These are phyloP conservation scores for Rhododendron williamsianum DNA, from an alignment of 148 eudicot genomes.

Conservation along the genomic window DNA sequence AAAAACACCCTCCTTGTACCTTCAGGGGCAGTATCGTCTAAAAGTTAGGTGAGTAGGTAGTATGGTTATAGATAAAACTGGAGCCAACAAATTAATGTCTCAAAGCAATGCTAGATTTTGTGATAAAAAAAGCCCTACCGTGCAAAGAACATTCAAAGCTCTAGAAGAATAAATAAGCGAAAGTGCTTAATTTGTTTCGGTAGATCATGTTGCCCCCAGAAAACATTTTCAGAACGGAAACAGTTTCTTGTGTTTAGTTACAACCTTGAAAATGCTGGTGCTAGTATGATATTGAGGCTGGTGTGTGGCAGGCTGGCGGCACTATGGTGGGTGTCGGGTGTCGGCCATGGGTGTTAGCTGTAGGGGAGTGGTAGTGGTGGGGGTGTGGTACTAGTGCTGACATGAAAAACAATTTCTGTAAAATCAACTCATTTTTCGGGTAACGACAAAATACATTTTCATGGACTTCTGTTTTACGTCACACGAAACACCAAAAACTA, in stretches of 20 bases:
- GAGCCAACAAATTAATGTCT: background rate
- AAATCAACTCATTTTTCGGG: background rate
- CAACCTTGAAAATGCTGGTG: background rate
- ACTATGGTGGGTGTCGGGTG: background rate
- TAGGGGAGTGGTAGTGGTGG: background rate
- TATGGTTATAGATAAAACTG: background rate
- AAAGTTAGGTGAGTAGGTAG: background rate
- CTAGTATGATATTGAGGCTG: background rate
- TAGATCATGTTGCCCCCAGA: background rate
- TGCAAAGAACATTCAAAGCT: background rate
- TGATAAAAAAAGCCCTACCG: too few relatives aligned
- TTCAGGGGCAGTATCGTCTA: background rate
- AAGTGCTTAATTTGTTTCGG: slow-evolving; percentile 13
- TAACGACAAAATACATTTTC: background rate
- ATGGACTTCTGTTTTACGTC: background rate
- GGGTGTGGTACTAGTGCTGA: background rate
- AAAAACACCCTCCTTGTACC: background rate
- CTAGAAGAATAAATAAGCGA: background rate
- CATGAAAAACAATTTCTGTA: background rate
- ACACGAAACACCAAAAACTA: slow-evolving; percentile 9
- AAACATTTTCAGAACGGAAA: background rate
- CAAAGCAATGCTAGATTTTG: background rate
- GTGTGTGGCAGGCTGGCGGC: background rate
- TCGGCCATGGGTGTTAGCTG: background rate
- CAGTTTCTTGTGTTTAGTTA: background rate